These are phyloP conservation scores for Monosporascus sp. DNA, from an alignment of 2,329 filamentous ascomycete species.

Conservation along the genomic window DNA sequence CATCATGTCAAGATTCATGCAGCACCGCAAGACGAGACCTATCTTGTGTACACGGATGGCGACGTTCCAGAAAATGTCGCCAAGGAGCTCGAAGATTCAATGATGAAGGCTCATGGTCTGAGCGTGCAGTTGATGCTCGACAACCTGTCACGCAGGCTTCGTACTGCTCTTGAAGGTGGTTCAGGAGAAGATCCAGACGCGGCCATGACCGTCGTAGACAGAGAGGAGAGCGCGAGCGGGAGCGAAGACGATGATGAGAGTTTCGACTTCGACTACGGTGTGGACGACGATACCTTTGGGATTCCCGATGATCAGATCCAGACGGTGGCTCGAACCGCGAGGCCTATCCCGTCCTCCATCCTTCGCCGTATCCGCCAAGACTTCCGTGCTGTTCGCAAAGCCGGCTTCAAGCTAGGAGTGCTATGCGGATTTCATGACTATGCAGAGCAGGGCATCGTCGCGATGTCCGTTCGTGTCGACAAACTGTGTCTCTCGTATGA, in stretches of 20 bases:
- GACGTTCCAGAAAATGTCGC: conserved; percentile 15
- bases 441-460: conserved; percentile 46
- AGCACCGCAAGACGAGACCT: conserved; percentile 29
- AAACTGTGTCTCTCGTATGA: conserved; percentile 72
- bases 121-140: conserved; percentile 16
- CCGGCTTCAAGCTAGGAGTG: conserved; percentile 67
- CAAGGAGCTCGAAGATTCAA: conserved; percentile 16
- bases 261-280: conserved; percentile 15
- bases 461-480: conserved; percentile 63
- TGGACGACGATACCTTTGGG: conserved; percentile 26
- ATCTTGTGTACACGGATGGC: conserved; percentile 19
- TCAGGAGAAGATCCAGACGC: conserved; percentile 29
- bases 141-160: conserved; percentile 26
- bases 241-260: conserved; percentile 8
- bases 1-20: conserved; percentile 32
- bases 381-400: conserved; percentile 53
- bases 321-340: not conserved
- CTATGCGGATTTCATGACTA: conserved; percentile 42
- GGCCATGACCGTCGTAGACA: conserved; percentile 17
- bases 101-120: conserved; percentile 14
- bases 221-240: conserved; percentile 10
- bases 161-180: conserved; percentile 14
- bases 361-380: conserved; percentile 50
- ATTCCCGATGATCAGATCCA: conserved; percentile 19
- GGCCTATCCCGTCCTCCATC: not conserved